Conservation (phyloP, 306 rosid species). For the Gastrolobium bilobum region DNA sequence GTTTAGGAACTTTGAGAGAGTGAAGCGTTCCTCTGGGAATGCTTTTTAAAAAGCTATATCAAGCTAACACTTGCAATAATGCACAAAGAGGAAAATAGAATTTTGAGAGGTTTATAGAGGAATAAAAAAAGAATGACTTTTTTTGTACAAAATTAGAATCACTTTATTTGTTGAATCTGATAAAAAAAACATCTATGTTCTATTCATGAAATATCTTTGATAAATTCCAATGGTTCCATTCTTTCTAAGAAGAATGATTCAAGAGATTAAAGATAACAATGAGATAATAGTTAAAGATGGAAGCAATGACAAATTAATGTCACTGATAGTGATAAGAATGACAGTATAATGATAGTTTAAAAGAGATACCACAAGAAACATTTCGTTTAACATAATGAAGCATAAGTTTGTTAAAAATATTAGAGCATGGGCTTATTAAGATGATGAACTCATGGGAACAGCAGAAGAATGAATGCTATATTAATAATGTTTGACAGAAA, state of each 20-base stretch:
- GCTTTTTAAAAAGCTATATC: neutral
- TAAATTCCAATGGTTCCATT: slow-evolving; percentile 24
- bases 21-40: slow-evolving; percentile 11
- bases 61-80: slow-evolving; percentile 11
- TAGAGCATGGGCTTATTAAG: slow-evolving; percentile 21
- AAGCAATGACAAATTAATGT: slow-evolving; percentile 17
- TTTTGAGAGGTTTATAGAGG: neutral
- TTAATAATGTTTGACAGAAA: slow-evolving; percentile 33
- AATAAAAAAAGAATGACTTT: slow-evolving; percentile 12
- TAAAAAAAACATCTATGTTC: neutral
- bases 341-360: slow-evolving; percentile 12
- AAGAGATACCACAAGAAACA: slow-evolving; percentile 30
- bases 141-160: neutral
- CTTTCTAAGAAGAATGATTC: slow-evolving; percentile 11
- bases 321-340: neutral
- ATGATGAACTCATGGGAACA: slow-evolving; percentile 19
- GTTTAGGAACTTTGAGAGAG: neutral
- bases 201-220: slow-evolving; percentile 22
- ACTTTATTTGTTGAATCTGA: slow-evolving; percentile 8
- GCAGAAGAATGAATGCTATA: slow-evolving; percentile 39
- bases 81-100: slow-evolving; percentile 4
- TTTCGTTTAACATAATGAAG: slow-evolving; percentile 11
- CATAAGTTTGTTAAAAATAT: neutral
- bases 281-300: neutral
- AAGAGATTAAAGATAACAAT: neutral